Percentiles rank a stretch among this genome's conserved stretches.
Conservation (phyloP, 495 filamentous ascomycete genomes). For the Chlorociboria aeruginascens region DNA sequence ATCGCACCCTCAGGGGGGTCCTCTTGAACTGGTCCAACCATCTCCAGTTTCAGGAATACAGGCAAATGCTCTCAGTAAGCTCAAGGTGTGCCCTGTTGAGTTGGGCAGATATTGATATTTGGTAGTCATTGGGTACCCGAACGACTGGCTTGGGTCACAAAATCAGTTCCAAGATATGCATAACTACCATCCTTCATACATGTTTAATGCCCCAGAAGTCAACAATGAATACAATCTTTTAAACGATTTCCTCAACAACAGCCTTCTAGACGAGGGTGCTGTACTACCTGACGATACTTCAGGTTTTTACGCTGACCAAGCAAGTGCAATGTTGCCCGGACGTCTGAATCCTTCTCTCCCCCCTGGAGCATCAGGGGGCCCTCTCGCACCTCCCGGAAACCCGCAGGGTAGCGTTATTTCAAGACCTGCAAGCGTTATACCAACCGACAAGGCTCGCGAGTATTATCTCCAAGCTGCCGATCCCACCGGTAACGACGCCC, state of each 20-base stretch:
- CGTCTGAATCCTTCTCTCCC: conserved; percentile 12
- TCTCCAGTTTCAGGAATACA: conserved; percentile 40
- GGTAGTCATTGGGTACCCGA: conserved; percentile 53
- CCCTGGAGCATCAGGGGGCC: conserved; percentile 3
- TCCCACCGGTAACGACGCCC: conserved; percentile 79
- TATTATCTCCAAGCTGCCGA: conserved; percentile 97
- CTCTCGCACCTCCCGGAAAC: conserved; percentile 7
- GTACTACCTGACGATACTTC: conserved; percentile 48
- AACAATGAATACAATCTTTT: conserved; percentile 92
- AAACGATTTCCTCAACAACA: conserved; percentile 88
- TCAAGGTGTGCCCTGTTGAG: conserved; percentile 16
- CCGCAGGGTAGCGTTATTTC: conserved; percentile 42
- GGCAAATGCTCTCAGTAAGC: conserved; percentile 54
- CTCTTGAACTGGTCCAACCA: conserved; percentile 45
- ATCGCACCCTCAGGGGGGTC: conserved; percentile 12
- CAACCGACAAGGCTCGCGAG: conserved; percentile 74
- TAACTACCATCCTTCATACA: conserved; percentile 83
- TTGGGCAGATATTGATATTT: neutral
- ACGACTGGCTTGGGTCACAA: conserved; percentile 37
- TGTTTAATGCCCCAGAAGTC: conserved; percentile 90
- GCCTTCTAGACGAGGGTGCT: conserved; percentile 67
- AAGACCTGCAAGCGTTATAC: conserved; percentile 44
- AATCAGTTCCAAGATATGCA: conserved; percentile 91
- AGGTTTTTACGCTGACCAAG: conserved; percentile 21
- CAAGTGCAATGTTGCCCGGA: conserved; percentile 14